Base-by-base conservation (phyloP, 2,329 filamentous ascomycete genomes). In the Tolypocladium paradoxum region DNA sequence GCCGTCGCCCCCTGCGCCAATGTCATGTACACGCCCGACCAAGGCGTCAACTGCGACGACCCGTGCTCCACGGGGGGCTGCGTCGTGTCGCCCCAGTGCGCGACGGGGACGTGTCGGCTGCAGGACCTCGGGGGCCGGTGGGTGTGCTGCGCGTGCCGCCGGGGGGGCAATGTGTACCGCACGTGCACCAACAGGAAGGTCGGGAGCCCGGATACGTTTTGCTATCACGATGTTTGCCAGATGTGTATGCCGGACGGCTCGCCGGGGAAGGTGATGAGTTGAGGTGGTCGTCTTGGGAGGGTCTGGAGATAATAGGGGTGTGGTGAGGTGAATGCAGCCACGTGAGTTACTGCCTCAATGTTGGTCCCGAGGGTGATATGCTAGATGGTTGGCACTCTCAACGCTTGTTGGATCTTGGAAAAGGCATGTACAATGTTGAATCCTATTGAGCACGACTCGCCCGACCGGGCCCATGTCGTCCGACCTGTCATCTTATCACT, bases 201-300 rank as follows among this genome's bases (percentile, higher is more conserved):
- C 51, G 69, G 68, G 14, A 72, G 73, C 55, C 73, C 75, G 11
- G 72, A 79, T 56, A 75, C 73, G 1, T 73, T 78, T 46, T 81
- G 76, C 62, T 77, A 77, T 56, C 77, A 80, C 54, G 63, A 65
- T n/a, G 70, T 77, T 50, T 81, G 77, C 59, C 62, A 66, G 38
- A 59, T 58, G 4, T 79, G 76, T 55, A 65, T 64, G 46, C 55
- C 68, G 12, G 72, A 76, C 54, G 22, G 34, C 47, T 36, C 33
- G 29, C 12, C 16, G 18, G 35, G 27, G n/a, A 37, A n/a, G 6
- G 31, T 2, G 20, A 16, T 16, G 35, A 47, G 12, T 16, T 14
- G 29, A 16, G 18, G 27, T 7, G 16, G 16, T 46, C 7, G n/a
- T 45, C 16, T 31, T 31, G 27, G 6, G 43, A 18, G 14, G 24